Evolutionary conservation across 2,329 filamentous ascomycete genomes (phyloP).

Genomic region (Cladophialophora chaetospira): DNA sequence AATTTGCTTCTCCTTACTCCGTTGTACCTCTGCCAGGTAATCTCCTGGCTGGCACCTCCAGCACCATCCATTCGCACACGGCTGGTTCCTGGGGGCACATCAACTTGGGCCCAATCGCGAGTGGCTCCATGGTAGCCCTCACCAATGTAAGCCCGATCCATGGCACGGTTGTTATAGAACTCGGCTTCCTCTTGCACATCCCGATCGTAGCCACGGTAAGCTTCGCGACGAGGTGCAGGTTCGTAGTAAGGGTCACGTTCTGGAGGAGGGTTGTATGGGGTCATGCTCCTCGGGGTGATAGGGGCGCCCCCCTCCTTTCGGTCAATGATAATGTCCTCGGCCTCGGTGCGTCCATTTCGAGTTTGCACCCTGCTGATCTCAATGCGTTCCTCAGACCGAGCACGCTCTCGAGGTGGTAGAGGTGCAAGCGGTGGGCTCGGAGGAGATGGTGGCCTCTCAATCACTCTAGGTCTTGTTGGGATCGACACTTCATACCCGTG

Average conservation of each 20-base stretch:
- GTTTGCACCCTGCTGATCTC: slow-evolving; percentile 54
- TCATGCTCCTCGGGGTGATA: slow-evolving; percentile 39
- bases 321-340: slow-evolving; percentile 67
- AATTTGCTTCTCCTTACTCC: slow-evolving; percentile 75
- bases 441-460: slow-evolving; percentile 43
- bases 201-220: slow-evolving; percentile 44
- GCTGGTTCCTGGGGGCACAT: slow-evolving; percentile 81
- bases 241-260: slow-evolving; percentile 29
- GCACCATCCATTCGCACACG: slow-evolving; percentile 79
- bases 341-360: slow-evolving; percentile 53
- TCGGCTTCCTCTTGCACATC: slow-evolving; percentile 59
- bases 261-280: slow-evolving; percentile 40
- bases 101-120: slow-evolving; percentile 77
- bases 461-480: slow-evolving; percentile 40
- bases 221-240: slow-evolving; percentile 41
- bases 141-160: slow-evolving; percentile 68
- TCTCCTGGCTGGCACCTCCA: slow-evolving; percentile 73
- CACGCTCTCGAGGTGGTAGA: slow-evolving; percentile 34
- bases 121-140: slow-evolving; percentile 75
- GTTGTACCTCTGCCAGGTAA: slow-evolving; percentile 77
- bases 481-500: slow-evolving; percentile 61
- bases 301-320: slow-evolving; percentile 42
- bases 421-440: slow-evolving; percentile 39
- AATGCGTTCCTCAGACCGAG: slow-evolving; percentile 54
- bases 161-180: slow-evolving; percentile 67